Percentiles rank a stretch among this genome's conserved stretches.
phyloP scores from a whole-genome alignment of 2,329 filamentous ascomycete genomes.

The Samsoniella hepiali region DNA sequence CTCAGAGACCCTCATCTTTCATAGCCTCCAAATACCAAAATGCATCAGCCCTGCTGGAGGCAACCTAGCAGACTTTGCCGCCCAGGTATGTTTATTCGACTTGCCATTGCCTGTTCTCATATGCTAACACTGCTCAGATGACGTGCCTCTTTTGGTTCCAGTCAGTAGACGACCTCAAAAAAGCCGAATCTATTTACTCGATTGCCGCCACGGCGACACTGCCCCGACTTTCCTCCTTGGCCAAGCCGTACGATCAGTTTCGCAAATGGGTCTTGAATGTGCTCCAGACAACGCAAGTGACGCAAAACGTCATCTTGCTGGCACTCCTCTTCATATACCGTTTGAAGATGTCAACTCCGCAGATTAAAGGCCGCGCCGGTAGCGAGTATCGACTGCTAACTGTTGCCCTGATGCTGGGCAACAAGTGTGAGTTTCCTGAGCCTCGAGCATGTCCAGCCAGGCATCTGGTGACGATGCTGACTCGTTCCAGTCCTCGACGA shows the following conservation, averaged over 20 bases:
- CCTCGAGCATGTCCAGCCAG: not conserved
- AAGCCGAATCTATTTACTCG: slow-evolving; percentile 61
- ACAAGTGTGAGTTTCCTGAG: slow-evolving; percentile 70
- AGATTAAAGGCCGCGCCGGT: slow-evolving; percentile 83
- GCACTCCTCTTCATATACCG: slow-evolving; percentile 91
- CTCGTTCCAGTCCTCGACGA: slow-evolving; percentile 73
- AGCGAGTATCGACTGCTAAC: slow-evolving; percentile 93
- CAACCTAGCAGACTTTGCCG: slow-evolving; percentile 77
- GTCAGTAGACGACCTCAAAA: slow-evolving; percentile 71
- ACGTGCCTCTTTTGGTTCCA: slow-evolving; percentile 99
- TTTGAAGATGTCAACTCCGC: slow-evolving; percentile 84
- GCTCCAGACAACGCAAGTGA: slow-evolving; percentile 90
- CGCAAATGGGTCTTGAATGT: slow-evolving; percentile 92
- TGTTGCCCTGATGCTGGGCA: slow-evolving; percentile 94
- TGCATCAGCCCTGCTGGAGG: slow-evolving; percentile 74
- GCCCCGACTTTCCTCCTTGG: slow-evolving; percentile 63
- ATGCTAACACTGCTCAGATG: slow-evolving; percentile 53
- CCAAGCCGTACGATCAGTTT: slow-evolving; percentile 75
- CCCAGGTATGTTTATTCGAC: slow-evolving; percentile 57
- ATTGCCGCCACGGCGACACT: slow-evolving; percentile 39
- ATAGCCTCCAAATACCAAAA: slow-evolving; percentile 67
- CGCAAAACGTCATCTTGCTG: slow-evolving; percentile 88
- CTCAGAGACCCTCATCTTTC: slow-evolving; percentile 47
- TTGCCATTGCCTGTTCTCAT: not conserved
- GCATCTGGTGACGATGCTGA: slow-evolving; percentile 27